A percentile compares a stretch with the other conserved stretches of the same genome.
phyloP scores from a whole-genome alignment of 2,329 filamentous ascomycete species.

The Exserohilum rostratum region DNA sequence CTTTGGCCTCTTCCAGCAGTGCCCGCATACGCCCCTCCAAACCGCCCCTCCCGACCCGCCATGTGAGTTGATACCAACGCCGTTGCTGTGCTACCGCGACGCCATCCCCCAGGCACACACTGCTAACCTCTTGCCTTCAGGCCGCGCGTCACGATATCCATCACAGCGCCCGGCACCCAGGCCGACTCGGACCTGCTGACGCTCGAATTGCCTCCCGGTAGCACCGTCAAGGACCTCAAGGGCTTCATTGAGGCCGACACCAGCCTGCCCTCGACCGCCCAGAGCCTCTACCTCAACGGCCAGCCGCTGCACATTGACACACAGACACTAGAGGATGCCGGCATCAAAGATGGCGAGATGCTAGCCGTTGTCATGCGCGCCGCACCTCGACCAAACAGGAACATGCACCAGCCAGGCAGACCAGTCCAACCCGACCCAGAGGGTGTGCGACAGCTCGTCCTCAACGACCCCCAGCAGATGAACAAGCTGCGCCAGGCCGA shows the following conservation, averaged over 20 bases:
- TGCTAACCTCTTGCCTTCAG: constrained; percentile 56
- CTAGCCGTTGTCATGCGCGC: constrained; percentile 76
- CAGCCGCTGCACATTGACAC: constrained; percentile 75
- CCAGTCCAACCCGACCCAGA: constrained; percentile 66
- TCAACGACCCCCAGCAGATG: constrained; percentile 77
- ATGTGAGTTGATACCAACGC: constrained; percentile 45
- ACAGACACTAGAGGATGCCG: constrained; percentile 80
- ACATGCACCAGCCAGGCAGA: constrained; percentile 12
- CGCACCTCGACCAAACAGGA: constrained; percentile 20
- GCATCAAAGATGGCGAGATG: constrained; percentile 89
- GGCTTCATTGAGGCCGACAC: constrained; percentile 87
- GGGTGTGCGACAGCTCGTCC: constrained; percentile 78
- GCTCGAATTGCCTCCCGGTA: constrained; percentile 80
- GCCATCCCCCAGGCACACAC: constrained; percentile 16
- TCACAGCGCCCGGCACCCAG: constrained; percentile 73
- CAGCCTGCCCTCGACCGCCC: constrained; percentile 70
- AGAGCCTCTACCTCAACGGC: constrained; percentile 91
- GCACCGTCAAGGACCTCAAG: constrained; percentile 84
- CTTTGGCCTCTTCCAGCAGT: constrained; percentile 40
- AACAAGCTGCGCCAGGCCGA: constrained; percentile 73
- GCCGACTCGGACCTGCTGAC: constrained; percentile 76
- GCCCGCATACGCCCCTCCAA: constrained; percentile 28
- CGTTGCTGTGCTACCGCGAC: constrained; percentile 43
- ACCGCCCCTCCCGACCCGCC: constrained; percentile 22
- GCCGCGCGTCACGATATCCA: constrained; percentile 82